phyloP scores from a whole-genome alignment of 495 filamentous ascomycete species.

The Xylaria acuta region DNA sequence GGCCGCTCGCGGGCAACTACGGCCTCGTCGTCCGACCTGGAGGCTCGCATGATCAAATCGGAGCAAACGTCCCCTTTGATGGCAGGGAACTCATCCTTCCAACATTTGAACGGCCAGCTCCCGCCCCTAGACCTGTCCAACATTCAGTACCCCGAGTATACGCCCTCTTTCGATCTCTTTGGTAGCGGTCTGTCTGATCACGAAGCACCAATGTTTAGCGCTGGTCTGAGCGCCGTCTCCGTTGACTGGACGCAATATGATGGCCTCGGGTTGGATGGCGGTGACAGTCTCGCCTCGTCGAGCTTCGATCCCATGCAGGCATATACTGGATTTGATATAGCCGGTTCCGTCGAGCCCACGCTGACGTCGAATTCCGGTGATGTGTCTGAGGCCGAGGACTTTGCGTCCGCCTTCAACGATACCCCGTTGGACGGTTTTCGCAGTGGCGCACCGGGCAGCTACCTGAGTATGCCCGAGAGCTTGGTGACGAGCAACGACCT shows the following conservation, averaged over 20 bases:
- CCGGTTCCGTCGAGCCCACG: constrained; percentile 58
- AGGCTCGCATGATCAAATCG: constrained; percentile 65
- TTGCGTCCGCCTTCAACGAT: constrained; percentile 61
- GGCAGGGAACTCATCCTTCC: constrained; percentile 57
- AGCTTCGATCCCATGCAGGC: constrained; percentile 74
- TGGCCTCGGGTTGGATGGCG: constrained; percentile 59
- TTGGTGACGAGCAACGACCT: constrained; percentile 62
- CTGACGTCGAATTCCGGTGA: constrained; percentile 78
- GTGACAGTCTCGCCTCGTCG: constrained; percentile 62
- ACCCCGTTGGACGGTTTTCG: constrained; percentile 59
- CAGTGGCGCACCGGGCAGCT: constrained; percentile 55
- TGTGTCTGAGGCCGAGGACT: constrained; percentile 76
- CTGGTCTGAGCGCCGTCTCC: constrained; percentile 65
- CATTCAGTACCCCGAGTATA: constrained; percentile 61
- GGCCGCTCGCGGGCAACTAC: constrained; percentile 38
- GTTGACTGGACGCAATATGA: constrained; percentile 80
- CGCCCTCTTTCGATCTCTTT: constrained; percentile 58
- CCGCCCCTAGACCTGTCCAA: constrained; percentile 68
- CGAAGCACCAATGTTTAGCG: constrained; percentile 70
- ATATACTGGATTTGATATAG: constrained; percentile 69
- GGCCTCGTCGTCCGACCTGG: constrained; percentile 54
- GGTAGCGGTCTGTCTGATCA: constrained; percentile 61
- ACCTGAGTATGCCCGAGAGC: constrained; percentile 56
- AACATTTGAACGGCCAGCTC: constrained; percentile 67
- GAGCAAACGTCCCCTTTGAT: constrained; percentile 75